phyloP scores from a whole-genome alignment of 306 rosid genomes.

The Rubus parviflorus region DNA sequence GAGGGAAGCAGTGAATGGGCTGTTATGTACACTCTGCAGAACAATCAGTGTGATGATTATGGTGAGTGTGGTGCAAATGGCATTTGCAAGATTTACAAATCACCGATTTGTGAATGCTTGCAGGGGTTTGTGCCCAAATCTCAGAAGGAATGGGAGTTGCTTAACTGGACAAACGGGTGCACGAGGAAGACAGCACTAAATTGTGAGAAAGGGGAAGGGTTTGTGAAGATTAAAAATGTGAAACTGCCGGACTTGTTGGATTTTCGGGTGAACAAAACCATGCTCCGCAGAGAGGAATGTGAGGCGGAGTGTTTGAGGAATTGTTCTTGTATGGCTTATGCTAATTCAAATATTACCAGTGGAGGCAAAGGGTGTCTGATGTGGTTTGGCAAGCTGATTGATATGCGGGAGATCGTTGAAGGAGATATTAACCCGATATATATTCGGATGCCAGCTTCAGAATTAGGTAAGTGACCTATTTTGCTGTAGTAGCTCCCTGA shows the following conservation, averaged over 20 bases:
- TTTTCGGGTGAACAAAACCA: slow-evolving; percentile 22
- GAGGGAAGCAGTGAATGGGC: neutral
- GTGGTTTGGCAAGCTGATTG: slow-evolving; percentile 46
- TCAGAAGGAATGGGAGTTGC: slow-evolving; percentile 16
- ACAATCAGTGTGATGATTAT: slow-evolving; percentile 18
- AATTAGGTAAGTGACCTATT: slow-evolving; percentile 12
- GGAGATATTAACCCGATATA: slow-evolving; percentile 24
- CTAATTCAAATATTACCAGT: slow-evolving; percentile 32
- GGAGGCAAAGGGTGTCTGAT: slow-evolving; percentile 35
- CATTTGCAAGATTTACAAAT: neutral
- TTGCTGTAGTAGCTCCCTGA: neutral
- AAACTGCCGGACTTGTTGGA: slow-evolving; percentile 41
- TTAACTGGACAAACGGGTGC: slow-evolving; percentile 39
- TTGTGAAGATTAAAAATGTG: slow-evolving; percentile 16
- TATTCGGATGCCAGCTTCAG: slow-evolving; percentile 39
- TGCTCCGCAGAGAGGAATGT: slow-evolving; percentile 28
- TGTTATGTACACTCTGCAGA: neutral
- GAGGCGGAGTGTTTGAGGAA: slow-evolving; percentile 31
- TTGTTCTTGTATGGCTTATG: slow-evolving; percentile 42
- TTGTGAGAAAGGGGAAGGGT: slow-evolving; percentile 28
- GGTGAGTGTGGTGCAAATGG: slow-evolving; percentile 19
- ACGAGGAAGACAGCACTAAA: slow-evolving; percentile 19
- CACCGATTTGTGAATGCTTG: slow-evolving; percentile 33
- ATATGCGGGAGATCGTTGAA: slow-evolving; percentile 15
- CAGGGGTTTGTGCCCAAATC: slow-evolving; percentile 37